phyloP scores from a whole-genome alignment of 2,329 filamentous ascomycete species.

The Aureobasidium musti region DNA sequence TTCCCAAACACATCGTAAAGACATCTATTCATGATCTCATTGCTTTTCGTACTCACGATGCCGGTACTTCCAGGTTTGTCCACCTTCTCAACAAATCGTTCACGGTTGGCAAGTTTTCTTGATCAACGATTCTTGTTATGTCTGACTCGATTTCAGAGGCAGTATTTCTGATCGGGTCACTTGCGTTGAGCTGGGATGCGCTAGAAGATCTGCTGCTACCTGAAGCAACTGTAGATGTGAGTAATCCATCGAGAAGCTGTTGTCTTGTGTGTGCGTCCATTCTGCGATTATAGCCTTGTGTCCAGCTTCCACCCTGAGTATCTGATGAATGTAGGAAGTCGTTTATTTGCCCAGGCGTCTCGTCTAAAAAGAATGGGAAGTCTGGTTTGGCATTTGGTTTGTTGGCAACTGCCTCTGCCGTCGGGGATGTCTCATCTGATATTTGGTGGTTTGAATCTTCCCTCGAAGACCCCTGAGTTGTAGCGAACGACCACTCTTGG shows the following conservation, averaged over 20 bases:
- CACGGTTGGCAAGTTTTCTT: too few species aligned
- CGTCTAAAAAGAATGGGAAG: slow-evolving; percentile 32
- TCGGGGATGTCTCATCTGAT: slow-evolving; percentile 51
- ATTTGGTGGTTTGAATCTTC: slow-evolving; percentile 46
- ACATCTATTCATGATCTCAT: too few species aligned
- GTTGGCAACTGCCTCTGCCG: slow-evolving; percentile 33
- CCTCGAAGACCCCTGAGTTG: slow-evolving; percentile 42
- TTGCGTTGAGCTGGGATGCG: too few species aligned
- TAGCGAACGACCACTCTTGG: slow-evolving; percentile 57
- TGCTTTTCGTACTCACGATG: too few species aligned
- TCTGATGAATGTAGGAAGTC: slow-evolving; percentile 42
- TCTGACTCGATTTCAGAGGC: too few species aligned
- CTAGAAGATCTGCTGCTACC: too few species aligned
- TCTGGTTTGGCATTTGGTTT: slow-evolving; percentile 33
- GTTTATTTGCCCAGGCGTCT: slow-evolving; percentile 44
- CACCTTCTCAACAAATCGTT: too few species aligned
- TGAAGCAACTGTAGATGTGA: slow-evolving; percentile 10
- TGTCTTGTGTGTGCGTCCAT: slow-evolving; percentile 32
- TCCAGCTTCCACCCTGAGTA: slow-evolving; percentile 33
- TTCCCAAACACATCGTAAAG: too few species aligned
- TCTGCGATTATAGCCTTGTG: slow-evolving; percentile 31
- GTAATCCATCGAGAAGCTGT: slow-evolving; percentile 28
- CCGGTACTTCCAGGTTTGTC: too few species aligned
- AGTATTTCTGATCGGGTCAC: too few species aligned
- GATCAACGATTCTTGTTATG: too few species aligned